Evolutionary conservation across 1,139 yeast species (phyloP).

Genomic region (Diutina rugosa): DNA sequence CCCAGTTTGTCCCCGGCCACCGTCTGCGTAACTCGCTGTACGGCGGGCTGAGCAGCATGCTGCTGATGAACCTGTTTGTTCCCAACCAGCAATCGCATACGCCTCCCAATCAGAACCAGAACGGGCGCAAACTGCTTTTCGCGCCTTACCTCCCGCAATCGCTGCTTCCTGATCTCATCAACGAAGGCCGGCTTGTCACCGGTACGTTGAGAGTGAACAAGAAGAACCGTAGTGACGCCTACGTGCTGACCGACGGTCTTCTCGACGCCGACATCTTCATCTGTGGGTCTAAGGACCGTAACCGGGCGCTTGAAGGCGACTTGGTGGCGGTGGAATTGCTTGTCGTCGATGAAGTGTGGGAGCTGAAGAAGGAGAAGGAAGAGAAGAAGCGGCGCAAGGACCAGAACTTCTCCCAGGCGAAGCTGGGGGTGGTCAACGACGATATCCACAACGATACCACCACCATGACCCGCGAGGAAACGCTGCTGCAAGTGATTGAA

Average conservation of each 20-base stretch:
- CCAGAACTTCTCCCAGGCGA: conserved; percentile 23
- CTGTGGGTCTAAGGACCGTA: conserved; percentile 98
- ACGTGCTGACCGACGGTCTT: conserved; percentile 90
- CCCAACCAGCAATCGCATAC: conserved; percentile 12
- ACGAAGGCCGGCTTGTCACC: conserved; percentile 84
- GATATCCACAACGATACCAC: conserved; percentile 66
- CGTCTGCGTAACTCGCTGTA: conserved; percentile 56
- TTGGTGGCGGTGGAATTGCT: conserved; percentile 88
- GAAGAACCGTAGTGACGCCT: conserved; percentile 93
- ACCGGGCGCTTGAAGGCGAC: conserved; percentile 94
- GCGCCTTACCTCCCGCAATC: conserved; percentile 95
- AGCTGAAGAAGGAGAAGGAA: conserved; percentile 88
- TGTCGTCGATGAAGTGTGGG: conserved; percentile 97
- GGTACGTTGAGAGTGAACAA: conserved; percentile 90
- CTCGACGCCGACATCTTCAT: conserved; percentile 94
- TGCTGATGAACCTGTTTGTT: conserved; percentile 37
- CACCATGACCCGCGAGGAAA: conserved; percentile 11
- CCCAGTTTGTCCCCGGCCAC: conserved; percentile 67
- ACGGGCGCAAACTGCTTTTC: conserved; percentile 67
- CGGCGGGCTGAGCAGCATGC: conserved; percentile 38
- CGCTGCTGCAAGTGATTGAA: conserved; percentile 9
- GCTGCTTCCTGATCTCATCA: conserved; percentile 75
- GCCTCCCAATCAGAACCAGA: conserved; percentile 14
- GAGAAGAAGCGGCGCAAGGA: conserved; percentile 94
- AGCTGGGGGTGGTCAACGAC: conserved; percentile 29